These are phyloP conservation scores for Penicillium taxi DNA, from an alignment of 495 filamentous ascomycete species.

Conservation along the genomic window DNA sequence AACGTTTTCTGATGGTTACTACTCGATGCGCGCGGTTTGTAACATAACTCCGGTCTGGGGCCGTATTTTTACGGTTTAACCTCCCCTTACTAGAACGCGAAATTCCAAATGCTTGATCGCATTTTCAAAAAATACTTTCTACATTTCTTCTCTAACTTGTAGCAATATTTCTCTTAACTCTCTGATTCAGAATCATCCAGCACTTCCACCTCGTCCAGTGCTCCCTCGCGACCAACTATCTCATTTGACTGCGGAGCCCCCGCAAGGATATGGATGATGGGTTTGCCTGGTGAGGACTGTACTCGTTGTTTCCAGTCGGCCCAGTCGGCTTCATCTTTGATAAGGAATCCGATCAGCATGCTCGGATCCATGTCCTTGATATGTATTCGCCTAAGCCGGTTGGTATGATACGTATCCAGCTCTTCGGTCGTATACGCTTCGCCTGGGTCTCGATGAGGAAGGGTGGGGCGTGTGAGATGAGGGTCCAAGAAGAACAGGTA, in stretches of 20 bases:
- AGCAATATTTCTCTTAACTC: background rate
- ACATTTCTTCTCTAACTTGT: slow-evolving; percentile 6
- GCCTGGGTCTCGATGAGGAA: slow-evolving; percentile 47
- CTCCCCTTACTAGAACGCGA: slow-evolving; percentile 36
- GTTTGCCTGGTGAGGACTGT: slow-evolving; percentile 63
- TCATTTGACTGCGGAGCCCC: slow-evolving; percentile 54
- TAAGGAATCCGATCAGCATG: slow-evolving; percentile 96
- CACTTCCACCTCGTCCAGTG: slow-evolving; percentile 84
- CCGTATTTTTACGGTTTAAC: slow-evolving; percentile 28
- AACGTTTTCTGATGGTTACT: slow-evolving; percentile 57
- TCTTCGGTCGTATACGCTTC: slow-evolving; percentile 60
- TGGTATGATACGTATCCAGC: slow-evolving; percentile 77
- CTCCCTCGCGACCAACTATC: slow-evolving; percentile 54
- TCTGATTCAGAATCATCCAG: slow-evolving; percentile 54
- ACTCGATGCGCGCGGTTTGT: slow-evolving; percentile 64
- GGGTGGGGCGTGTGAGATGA: slow-evolving; percentile 64
- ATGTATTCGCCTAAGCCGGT: slow-evolving; percentile 71
- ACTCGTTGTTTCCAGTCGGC: slow-evolving; percentile 65
- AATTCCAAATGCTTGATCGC: slow-evolving; percentile 48
- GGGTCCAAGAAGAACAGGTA: slow-evolving; percentile 94
- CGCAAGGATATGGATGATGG: slow-evolving; percentile 64
- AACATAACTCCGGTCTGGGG: slow-evolving; percentile 60
- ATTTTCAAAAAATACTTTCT: slow-evolving; percentile 17
- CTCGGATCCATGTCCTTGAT: slow-evolving; percentile 95
- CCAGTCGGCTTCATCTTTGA: slow-evolving; percentile 78